Percentiles rank a stretch among this genome's conserved stretches.
Conservation (phyloP, 345 rosid species). For the Draba incana region DNA sequence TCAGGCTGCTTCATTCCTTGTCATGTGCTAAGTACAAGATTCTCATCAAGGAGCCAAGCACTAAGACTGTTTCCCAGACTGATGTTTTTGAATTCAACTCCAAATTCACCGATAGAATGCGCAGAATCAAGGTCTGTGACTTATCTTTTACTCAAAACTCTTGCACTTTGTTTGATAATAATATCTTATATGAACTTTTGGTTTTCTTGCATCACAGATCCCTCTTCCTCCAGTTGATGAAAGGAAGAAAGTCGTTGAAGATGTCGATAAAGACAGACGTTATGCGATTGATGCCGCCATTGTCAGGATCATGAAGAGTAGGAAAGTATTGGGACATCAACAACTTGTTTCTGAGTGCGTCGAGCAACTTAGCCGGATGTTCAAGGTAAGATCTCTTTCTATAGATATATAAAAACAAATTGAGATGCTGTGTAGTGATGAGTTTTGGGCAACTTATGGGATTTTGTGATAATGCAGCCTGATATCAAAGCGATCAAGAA, state of each 20-base stretch:
- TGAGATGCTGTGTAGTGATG: background rate
- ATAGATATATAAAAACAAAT: background rate
- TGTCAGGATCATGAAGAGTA: slow-evolving; percentile 96
- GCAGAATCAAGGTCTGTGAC: slow-evolving; percentile 83
- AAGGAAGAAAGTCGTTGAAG: slow-evolving; percentile 91
- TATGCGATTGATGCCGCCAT: slow-evolving; percentile 97
- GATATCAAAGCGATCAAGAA: slow-evolving; percentile 95
- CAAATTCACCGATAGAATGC: slow-evolving; percentile 85
- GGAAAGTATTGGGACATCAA: slow-evolving; percentile 84
- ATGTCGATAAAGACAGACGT: slow-evolving; percentile 87
- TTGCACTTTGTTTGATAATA: background rate
- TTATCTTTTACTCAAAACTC: background rate
- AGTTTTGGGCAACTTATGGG: background rate
- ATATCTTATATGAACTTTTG: background rate
- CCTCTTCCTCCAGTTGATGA: slow-evolving; percentile 96
- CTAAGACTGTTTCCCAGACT: slow-evolving; percentile 58
- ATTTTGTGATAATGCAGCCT: slow-evolving; percentile 58
- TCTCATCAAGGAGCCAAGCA: slow-evolving; percentile 63
- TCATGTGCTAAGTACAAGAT: slow-evolving; percentile 87
- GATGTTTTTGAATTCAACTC: slow-evolving; percentile 72
- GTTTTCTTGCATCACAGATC: slow-evolving; percentile 52
- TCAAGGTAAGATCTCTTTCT: slow-evolving; percentile 59
- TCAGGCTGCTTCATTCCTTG: slow-evolving; percentile 86
- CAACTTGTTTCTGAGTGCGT: slow-evolving; percentile 88
- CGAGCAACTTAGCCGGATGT: slow-evolving; percentile 92